Evolutionary conservation across 352 stramenopile genomes (phyloP).

Genomic region (Pythium sukuiense): DNA sequence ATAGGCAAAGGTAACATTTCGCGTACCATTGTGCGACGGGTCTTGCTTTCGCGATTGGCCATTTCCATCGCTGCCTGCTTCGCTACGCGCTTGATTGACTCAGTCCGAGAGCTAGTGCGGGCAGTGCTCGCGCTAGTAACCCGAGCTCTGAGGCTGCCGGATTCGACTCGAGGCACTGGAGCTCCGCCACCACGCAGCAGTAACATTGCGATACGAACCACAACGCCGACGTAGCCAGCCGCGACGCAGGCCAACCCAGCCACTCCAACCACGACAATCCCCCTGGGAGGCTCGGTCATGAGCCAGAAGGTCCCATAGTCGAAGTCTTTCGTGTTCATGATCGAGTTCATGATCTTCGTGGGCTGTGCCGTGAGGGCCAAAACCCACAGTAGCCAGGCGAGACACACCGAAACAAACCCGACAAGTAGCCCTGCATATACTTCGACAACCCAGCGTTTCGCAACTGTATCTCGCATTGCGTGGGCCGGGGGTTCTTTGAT

Average conservation of each 20-base stretch:
- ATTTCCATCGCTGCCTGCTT: neutral
- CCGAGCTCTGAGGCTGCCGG: no score
- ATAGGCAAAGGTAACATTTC: no score
- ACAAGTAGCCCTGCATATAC: neutral
- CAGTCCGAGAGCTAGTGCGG: neutral
- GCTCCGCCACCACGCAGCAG: no score
- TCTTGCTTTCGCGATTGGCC: neutral
- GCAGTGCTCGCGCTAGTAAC: no score
- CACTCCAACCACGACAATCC: conserved; percentile 24
- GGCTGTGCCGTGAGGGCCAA: conserved; percentile 35
- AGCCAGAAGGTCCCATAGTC: conserved; percentile 45
- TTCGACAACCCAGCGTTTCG: no score
- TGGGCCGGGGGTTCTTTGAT: no score
- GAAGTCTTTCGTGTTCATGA: conserved; percentile 34
- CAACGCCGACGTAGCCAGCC: no score
- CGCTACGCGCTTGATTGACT: conserved; percentile 1
- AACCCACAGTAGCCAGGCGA: conserved; percentile 33
- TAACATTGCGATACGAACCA: no score
- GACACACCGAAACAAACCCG: neutral
- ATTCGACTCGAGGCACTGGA: neutral
- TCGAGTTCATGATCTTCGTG: conserved; percentile 35
- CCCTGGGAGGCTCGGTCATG: conserved; percentile 27
- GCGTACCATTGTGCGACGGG: neutral
- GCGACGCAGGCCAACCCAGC: conserved; percentile 24
- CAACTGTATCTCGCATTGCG: no score